Conservation (phyloP, 2,329 filamentous ascomycete genomes). For the Ciborinia camelliae region DNA sequence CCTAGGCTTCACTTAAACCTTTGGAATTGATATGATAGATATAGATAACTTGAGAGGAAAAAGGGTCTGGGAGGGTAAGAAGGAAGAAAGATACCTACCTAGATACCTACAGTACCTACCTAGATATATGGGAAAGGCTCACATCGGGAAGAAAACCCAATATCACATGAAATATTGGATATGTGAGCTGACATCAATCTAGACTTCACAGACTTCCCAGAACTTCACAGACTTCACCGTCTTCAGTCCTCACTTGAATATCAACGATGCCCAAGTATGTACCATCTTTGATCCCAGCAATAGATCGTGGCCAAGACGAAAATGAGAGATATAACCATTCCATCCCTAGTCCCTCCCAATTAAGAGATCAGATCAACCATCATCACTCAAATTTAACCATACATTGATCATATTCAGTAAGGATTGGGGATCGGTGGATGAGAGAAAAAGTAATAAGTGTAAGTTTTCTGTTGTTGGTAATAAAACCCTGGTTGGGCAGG, state of each 20-base stretch:
- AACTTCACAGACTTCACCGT: too few relatives aligned
- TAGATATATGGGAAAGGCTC: neutral
- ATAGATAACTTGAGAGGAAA: neutral
- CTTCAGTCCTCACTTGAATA: too few relatives aligned
- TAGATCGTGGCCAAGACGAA: constrained; percentile 18
- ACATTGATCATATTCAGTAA: neutral
- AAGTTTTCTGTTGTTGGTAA: neutral
- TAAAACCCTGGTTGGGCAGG: constrained; percentile 12
- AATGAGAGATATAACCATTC: neutral
- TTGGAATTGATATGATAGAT: neutral
- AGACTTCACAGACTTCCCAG: too few relatives aligned
- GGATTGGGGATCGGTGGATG: neutral
- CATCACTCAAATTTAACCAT: neutral
- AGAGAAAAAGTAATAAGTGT: neutral
- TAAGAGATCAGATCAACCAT: neutral
- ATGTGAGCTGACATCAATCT: constrained; percentile 15
- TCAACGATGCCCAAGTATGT: constrained; percentile 9
- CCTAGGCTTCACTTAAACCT: neutral
- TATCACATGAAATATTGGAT: constrained; percentile 18
- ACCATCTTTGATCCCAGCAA: neutral
- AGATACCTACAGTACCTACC: neutral
- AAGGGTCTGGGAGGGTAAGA: neutral
- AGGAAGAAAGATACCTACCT: neutral
- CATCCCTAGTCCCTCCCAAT: too few relatives aligned
- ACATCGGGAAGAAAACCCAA: neutral